Evolutionary conservation across 2,329 filamentous ascomycete species (phyloP).

Genomic region (Claviceps cyperi): DNA sequence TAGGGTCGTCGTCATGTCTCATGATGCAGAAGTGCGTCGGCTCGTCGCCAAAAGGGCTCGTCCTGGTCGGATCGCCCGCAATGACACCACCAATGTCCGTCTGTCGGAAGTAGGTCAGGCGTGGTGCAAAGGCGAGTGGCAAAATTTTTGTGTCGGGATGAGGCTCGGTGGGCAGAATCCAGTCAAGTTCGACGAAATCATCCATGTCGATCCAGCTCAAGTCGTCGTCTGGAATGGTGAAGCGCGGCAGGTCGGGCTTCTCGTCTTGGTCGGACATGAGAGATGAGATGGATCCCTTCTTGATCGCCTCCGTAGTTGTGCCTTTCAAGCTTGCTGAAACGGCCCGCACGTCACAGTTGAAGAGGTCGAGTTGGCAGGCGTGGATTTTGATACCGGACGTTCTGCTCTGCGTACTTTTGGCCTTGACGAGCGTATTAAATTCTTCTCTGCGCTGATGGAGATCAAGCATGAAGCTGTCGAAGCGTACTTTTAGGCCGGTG

Average conservation of each 20-base stretch:
- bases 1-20: constrained; percentile 78
- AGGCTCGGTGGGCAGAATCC: constrained; percentile 79
- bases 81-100: constrained; percentile 79
- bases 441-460: constrained; percentile 88
- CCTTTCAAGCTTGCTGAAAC: constrained; percentile 81
- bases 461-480: constrained; percentile 96
- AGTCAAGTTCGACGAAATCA: constrained; percentile 95
- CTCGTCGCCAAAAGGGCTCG: constrained; percentile 84
- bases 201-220: constrained; percentile 98
- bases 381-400: constrained; percentile 95
- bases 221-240: constrained; percentile 91
- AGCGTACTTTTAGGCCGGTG: constrained; percentile 87
- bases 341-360: constrained; percentile 81
- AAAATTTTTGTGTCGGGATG: constrained; percentile 91
- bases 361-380: constrained; percentile 80
- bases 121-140: constrained; percentile 81
- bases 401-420: constrained; percentile 59
- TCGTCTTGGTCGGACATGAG: constrained; percentile 40
- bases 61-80: constrained; percentile 64
- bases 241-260: constrained; percentile 64
- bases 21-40: constrained; percentile 92
- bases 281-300: constrained; percentile 39
- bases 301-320: constrained; percentile 62
- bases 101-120: constrained; percentile 93
- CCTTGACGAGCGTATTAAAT: constrained; percentile 69